Percentiles rank a stretch among this genome's conserved stretches.
Conservation (phyloP, 164 flowering plant species). For the Vitis rotundifolia region DNA sequence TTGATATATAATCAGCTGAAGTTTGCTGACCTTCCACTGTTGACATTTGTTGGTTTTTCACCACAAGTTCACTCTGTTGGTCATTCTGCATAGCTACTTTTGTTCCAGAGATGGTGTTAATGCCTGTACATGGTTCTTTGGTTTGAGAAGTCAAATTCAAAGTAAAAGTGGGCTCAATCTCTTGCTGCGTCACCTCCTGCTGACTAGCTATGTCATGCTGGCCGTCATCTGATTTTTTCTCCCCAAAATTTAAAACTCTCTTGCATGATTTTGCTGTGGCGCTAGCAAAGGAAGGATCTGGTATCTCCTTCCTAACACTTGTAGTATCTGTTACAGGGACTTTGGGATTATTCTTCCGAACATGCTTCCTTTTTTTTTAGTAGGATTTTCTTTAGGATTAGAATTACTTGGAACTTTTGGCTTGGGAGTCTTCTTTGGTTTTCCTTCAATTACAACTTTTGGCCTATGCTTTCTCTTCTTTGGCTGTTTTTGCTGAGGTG, state of each 20-base stretch:
- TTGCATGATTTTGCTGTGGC: conserved; percentile 39
- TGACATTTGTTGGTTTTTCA: conserved; percentile 13
- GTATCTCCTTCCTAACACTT: conserved; percentile 14
- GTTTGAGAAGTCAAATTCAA: conserved; percentile 18
- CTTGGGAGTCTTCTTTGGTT: conserved; percentile 52
- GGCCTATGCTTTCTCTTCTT: conserved; percentile 62
- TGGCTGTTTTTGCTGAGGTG: conserved; percentile 51
- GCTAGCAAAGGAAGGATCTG: conserved; percentile 4
- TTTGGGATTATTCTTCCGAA: conserved; percentile 34
- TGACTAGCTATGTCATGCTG: conserved; percentile 9
- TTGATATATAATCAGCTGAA: neutral
- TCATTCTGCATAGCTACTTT: conserved; percentile 5
- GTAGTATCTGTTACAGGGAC: conserved; percentile 20
- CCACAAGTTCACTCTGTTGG: conserved; percentile 9
- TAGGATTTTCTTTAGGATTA: conserved; percentile 21
- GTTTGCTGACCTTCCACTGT: no score
- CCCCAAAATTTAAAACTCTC: conserved; percentile 49
- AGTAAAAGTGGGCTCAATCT: conserved; percentile 6
- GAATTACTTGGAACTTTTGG: conserved; percentile 22
- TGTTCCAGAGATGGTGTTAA: neutral
- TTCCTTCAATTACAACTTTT: conserved; percentile 61
- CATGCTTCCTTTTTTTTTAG: conserved; percentile 61
- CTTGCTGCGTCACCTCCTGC: conserved; percentile 12
- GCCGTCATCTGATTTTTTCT: conserved; percentile 25
- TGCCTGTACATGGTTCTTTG: conserved; percentile 4